Percentiles rank a stretch among this genome's conserved stretches.
These are phyloP conservation scores for Vaccinium corymbosum DNA, from an alignment of 148 eudicot species.

Conservation along the genomic window DNA sequence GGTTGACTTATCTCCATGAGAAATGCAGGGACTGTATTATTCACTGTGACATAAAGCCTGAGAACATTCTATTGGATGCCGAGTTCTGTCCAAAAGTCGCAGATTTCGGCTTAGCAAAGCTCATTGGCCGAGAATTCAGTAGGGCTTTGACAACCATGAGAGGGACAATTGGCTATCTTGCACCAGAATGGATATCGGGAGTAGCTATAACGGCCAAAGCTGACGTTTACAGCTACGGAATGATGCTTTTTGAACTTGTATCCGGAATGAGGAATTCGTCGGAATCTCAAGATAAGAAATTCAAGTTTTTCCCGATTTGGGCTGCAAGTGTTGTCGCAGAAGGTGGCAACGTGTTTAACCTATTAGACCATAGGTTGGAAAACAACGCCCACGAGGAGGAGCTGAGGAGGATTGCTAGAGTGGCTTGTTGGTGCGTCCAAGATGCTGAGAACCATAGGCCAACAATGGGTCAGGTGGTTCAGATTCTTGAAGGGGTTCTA, in stretches of 20 bases:
- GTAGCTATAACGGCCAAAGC: constrained; percentile 60
- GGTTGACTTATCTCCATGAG: constrained; percentile 44
- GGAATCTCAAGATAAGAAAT: constrained; percentile 31
- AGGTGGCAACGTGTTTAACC: constrained; percentile 40
- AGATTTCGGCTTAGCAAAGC: constrained; percentile 45
- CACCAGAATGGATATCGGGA: constrained; percentile 56
- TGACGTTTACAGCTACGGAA: constrained; percentile 60
- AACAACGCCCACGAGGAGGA: constrained; percentile 39
- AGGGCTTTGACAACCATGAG: constrained; percentile 38
- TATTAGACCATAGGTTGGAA: constrained; percentile 44
- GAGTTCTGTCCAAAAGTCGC: constrained; percentile 37
- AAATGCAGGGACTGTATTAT: constrained; percentile 45
- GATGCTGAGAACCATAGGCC: constrained; percentile 59
- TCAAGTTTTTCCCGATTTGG: constrained; percentile 46
- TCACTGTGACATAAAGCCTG: constrained; percentile 44
- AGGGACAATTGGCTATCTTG: constrained; percentile 47
- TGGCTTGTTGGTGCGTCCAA: constrained; percentile 76
- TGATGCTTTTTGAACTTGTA: constrained; percentile 57
- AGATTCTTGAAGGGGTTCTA: constrained; percentile 63
- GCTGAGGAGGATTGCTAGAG: constrained; percentile 41
- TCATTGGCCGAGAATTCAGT: constrained; percentile 39
- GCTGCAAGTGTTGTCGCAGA: constrained; percentile 41
- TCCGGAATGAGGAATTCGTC: constrained; percentile 51
- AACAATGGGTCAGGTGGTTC: constrained; percentile 68
- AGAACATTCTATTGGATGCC: constrained; percentile 38